Percentiles rank a stretch among this genome's conserved stretches.
These are phyloP conservation scores for Tricholoma bakamatsutake DNA, from an alignment of 768 basidiomycete species.

Conservation along the genomic window DNA sequence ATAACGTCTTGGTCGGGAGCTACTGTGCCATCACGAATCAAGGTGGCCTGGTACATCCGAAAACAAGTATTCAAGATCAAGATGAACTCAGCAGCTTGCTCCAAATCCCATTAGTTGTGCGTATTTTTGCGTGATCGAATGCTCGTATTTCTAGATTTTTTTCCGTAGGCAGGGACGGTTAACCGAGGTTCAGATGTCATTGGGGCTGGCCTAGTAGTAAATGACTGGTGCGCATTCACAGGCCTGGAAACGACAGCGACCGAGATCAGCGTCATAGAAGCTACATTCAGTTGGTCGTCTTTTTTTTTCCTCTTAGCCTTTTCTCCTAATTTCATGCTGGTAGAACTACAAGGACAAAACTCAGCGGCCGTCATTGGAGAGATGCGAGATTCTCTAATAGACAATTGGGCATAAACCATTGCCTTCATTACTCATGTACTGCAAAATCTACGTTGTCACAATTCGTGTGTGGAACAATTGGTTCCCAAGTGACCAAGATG, in stretches of 20 bases:
- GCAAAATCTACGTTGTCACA: neutral
- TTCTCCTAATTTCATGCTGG: neutral
- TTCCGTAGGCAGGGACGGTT: conserved; percentile 84
- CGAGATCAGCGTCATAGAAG: conserved; percentile 97
- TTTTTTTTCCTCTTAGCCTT: conserved; percentile 1
- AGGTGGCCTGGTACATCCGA: conserved; percentile 96
- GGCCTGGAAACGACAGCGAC: conserved; percentile 99
- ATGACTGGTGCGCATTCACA: conserved; percentile 99
- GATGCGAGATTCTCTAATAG: conserved; percentile 88
- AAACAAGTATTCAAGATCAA: conserved; percentile 95
- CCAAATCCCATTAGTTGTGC: conserved; percentile 90
- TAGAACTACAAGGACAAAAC: conserved; percentile 83
- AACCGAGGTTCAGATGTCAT: conserved; percentile 98
- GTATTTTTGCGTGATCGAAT: conserved; percentile 24
- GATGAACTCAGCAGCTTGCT: conserved; percentile 93
- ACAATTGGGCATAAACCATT: conserved; percentile 75
- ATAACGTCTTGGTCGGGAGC: conserved; percentile 94
- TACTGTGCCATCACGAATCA: conserved; percentile 96
- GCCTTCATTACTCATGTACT: neutral
- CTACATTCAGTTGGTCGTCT: conserved; percentile 71
- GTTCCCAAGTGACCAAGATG: too few relatives aligned
- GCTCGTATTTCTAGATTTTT: conserved; percentile 1
- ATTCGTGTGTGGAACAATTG: too few relatives aligned
- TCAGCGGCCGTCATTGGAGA: conserved; percentile 80
- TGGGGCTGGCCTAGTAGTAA: conserved; percentile 95